Percentiles rank a stretch among this genome's conserved stretches.
Evolutionary conservation across 768 basidiomycete genomes (phyloP).

Genomic region (Pleurotus pulmonarius): DNA sequence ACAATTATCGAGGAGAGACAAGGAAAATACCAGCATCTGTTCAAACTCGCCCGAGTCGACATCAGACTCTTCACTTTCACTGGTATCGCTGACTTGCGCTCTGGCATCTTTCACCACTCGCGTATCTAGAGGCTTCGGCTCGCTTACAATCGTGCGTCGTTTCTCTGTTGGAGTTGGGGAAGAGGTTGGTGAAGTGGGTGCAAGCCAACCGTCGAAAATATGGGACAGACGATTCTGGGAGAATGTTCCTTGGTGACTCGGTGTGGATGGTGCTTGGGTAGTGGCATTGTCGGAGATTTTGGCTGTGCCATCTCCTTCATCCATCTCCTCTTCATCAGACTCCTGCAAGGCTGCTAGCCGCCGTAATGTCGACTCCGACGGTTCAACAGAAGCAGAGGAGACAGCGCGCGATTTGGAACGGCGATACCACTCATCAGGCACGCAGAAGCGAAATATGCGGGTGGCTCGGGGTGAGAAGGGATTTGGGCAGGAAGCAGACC

Average conservation of each 20-base stretch:
- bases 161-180: conserved; percentile 32
- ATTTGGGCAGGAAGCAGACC: conserved; percentile 35
- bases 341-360: conserved; percentile 48
- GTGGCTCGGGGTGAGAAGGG: conserved; percentile 36
- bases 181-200: conserved; percentile 36
- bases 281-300: conserved; percentile 29
- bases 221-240: conserved; percentile 61
- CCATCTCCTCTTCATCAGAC: conserved; percentile 36
- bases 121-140: conserved; percentile 58
- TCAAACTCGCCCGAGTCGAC: conserved; percentile 55
- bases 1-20: conserved; percentile 15
- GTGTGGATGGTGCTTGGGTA: conserved; percentile 16
- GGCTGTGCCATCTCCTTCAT: conserved; percentile 62
- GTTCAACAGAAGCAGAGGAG: conserved; percentile 37
- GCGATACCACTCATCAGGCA: conserved; percentile 80
- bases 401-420: conserved; percentile 56
- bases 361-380: conserved; percentile 49
- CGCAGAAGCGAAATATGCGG: conserved; percentile 57
- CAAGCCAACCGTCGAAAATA: conserved; percentile 66
- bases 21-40: conserved; percentile 53
- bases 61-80: conserved; percentile 28
- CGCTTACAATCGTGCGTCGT: conserved; percentile 62
- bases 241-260: conserved; percentile 51
- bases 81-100: conserved; percentile 16
- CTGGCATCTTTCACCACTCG: conserved; percentile 28